Percentiles rank a stretch among this genome's conserved stretches.
Conservation (phyloP, 78 protist genomes). For the Dictyostelium brefeldianum region DNA sequence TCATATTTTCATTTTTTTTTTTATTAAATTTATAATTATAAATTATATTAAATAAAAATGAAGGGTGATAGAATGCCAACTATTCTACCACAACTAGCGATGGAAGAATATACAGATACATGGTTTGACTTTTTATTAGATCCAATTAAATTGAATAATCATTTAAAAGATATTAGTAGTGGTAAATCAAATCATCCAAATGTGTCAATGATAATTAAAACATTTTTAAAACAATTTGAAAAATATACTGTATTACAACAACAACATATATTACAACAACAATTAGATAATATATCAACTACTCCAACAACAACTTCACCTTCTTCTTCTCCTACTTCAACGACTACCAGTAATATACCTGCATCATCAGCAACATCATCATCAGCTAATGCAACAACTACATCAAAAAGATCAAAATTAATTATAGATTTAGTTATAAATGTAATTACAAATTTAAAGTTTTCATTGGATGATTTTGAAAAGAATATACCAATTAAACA, state of each 20-base stretch:
- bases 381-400: neutral
- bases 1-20: too few relatives aligned
- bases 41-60: constrained; percentile 28
- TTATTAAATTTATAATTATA: too few relatives aligned
- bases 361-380: neutral
- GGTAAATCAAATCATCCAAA: constrained; percentile 65
- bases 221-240: constrained; percentile 64
- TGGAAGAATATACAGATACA: constrained; percentile 72
- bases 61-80: constrained; percentile 80
- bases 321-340: neutral
- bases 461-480: constrained; percentile 49
- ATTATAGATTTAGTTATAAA: constrained; percentile 13
- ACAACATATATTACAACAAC: neutral
- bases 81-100: constrained; percentile 58
- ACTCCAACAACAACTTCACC: constrained; percentile 1
- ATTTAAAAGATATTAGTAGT: constrained; percentile 35
- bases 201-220: constrained; percentile 34
- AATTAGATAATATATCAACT: neutral
- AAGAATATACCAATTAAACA: constrained; percentile 47
- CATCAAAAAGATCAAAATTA: constrained; percentile 20
- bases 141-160: constrained; percentile 26
- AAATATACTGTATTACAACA: constrained; percentile 3
- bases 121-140: constrained; percentile 62
- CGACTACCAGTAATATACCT: too few relatives aligned
- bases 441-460: constrained; percentile 15